Evolutionary conservation across 495 filamentous ascomycete genomes (phyloP).

Genomic region (Evansstolkia leycettana): DNA sequence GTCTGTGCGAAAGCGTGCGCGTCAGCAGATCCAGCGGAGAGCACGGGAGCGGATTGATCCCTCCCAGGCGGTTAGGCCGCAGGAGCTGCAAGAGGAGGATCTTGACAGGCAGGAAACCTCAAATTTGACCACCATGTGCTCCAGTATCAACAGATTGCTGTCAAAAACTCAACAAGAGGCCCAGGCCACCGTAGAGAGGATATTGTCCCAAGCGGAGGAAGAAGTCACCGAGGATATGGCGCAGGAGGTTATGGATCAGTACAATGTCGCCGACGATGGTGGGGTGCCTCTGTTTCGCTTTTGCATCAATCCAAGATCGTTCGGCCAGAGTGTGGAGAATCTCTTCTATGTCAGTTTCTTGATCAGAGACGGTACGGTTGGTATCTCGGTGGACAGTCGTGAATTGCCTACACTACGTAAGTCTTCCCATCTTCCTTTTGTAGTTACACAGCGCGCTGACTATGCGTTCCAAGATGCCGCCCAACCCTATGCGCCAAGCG

Average conservation of each 20-base stretch:
- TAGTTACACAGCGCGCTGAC: conserved; percentile 11
- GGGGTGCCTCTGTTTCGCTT: conserved; percentile 70
- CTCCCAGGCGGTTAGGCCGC: conserved; percentile 51
- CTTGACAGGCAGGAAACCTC: conserved; percentile 59
- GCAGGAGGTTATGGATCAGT: conserved; percentile 34
- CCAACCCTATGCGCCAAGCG: conserved; percentile 26
- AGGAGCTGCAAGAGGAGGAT: conserved; percentile 59
- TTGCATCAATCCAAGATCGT: conserved; percentile 76
- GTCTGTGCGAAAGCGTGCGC: conserved; percentile 71
- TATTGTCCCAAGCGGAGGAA: conserved; percentile 17
- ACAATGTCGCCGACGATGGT: conserved; percentile 47
- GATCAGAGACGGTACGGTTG: conserved; percentile 71
- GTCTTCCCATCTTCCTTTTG: conserved; percentile 12
- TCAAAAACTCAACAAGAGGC: conserved; percentile 20
- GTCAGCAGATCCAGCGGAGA: conserved; percentile 53
- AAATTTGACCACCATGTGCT: conserved; percentile 59
- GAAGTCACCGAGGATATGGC: conserved; percentile 22
- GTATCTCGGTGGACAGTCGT: conserved; percentile 49
- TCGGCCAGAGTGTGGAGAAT: conserved; percentile 94
- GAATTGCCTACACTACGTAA: conserved; percentile 62
- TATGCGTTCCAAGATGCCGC: conserved; percentile 18
- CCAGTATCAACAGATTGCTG: conserved; percentile 44
- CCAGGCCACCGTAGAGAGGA: conserved; percentile 19
- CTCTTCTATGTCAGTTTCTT: conserved; percentile 94
- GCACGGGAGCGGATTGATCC: conserved; percentile 50